These are phyloP conservation scores for Ophiostoma novo-ulmi DNA, from an alignment of 2,329 filamentous ascomycete species.

Conservation along the genomic window DNA sequence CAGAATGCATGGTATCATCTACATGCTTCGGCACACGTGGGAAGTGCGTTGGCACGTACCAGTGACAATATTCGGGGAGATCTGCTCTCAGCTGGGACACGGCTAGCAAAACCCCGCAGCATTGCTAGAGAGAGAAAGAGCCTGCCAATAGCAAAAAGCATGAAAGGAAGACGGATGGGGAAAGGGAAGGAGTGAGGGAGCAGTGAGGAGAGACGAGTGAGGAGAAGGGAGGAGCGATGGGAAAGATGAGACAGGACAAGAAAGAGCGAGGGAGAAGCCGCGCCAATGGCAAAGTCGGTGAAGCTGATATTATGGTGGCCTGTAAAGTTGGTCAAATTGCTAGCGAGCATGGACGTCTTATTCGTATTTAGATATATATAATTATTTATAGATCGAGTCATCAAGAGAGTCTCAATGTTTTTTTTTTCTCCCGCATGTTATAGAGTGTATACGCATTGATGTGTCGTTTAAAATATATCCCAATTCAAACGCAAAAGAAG, in stretches of 20 bases:
- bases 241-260: background rate
- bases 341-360: background rate
- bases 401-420: background rate
- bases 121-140: background rate
- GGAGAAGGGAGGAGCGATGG: conserved; percentile 8
- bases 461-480: too few relatives aligned
- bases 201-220: background rate
- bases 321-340: background rate
- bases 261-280: conserved; percentile 8
- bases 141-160: background rate
- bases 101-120: background rate
- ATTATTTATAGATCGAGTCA: background rate
- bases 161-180: background rate
- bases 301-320: background rate
- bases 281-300: conserved; percentile 8
- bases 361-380: background rate
- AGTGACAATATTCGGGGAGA: conserved; percentile 1
- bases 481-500: background rate
- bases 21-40: background rate
- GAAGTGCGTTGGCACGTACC: conserved; percentile 2
- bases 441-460: too few relatives aligned
- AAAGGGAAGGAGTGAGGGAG: background rate
- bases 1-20: background rate
- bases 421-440: background rate
- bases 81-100: background rate